Conservation (phyloP, 2,329 filamentous ascomycete genomes). For the Ambrosiella xylebori region DNA sequence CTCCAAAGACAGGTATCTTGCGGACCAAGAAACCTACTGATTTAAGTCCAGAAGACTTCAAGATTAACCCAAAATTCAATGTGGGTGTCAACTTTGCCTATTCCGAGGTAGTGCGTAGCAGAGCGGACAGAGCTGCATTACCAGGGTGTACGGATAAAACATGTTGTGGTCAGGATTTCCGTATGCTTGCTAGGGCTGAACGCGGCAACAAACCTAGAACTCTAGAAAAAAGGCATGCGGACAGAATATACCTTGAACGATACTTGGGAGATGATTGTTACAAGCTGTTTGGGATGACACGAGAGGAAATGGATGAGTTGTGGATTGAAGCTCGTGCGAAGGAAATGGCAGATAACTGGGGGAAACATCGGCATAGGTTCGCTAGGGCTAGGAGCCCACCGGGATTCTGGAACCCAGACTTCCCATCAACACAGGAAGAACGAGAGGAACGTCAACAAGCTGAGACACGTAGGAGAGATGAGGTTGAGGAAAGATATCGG, state of each 20-base stretch:
- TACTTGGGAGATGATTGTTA: conserved; percentile 43
- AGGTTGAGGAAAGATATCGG: conserved; percentile 55
- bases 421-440: conserved; percentile 73
- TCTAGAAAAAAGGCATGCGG: conserved; percentile 22
- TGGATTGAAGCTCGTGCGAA: conserved; percentile 62
- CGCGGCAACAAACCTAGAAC: conserved; percentile 25
- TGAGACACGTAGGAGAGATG: conserved; percentile 41
- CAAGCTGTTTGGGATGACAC: conserved; percentile 38
- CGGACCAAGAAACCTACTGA: conserved; percentile 22
- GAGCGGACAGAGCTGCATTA: conserved; percentile 50
- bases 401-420: conserved; percentile 81
- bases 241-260: conserved; percentile 35
- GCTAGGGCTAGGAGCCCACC: conserved; percentile 57
- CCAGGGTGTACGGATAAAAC: conserved; percentile 56
- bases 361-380: conserved; percentile 61
- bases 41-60: conserved; percentile 58
- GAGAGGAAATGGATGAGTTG: conserved; percentile 43
- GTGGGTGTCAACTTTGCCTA: conserved; percentile 57
- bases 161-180: conserved; percentile 61
- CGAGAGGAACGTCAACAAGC: conserved; percentile 48
- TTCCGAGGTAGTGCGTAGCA: conserved; percentile 55
- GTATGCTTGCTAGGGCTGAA: conserved; percentile 42
- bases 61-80: conserved; percentile 57
- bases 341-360: conserved; percentile 55
- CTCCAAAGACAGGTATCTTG: neutral